These are phyloP conservation scores for Euryodendron excelsum DNA, from an alignment of 148 eudicot species.

Conservation along the genomic window DNA sequence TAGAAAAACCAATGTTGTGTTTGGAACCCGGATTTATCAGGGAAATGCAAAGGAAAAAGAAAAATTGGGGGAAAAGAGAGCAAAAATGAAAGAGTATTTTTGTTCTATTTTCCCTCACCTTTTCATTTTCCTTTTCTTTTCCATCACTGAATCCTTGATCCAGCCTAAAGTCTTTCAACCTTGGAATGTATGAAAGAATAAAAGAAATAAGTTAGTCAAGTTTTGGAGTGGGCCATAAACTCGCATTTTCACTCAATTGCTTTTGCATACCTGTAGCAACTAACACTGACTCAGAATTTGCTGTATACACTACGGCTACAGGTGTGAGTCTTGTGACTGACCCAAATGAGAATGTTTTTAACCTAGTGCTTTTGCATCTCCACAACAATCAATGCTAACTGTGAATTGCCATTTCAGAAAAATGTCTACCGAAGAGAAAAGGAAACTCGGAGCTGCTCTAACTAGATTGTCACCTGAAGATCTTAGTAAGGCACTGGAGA, in stretches of 20 bases:
- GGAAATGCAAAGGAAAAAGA: too few relatives aligned
- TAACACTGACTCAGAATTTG: not conserved
- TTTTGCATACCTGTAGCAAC: not conserved
- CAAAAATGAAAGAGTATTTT: too few relatives aligned
- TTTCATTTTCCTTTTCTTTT: too few relatives aligned
- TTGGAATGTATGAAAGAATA: not conserved
- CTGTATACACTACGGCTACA: not conserved
- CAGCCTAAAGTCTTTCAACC: not conserved
- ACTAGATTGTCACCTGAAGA: constrained; percentile 53
- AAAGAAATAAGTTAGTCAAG: not conserved
- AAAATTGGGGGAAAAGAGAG: too few relatives aligned
- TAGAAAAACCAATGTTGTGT: too few relatives aligned
- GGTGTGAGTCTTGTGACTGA: not conserved
- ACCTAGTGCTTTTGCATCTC: not conserved
- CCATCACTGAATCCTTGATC: too few relatives aligned
- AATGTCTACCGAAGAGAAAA: constrained; percentile 61
- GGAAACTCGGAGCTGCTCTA: constrained; percentile 58
- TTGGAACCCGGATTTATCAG: too few relatives aligned
- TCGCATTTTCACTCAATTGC: not conserved
- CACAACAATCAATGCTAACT: constrained; percentile 10
- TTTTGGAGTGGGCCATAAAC: not conserved
- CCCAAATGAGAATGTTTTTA: not conserved
- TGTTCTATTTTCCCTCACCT: too few relatives aligned
- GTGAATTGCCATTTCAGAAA: constrained; percentile 33
- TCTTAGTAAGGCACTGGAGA: constrained; percentile 62